Evolutionary conservation across 2,329 filamentous ascomycete genomes (phyloP), one percentile per base, ranked within the genome.

Genomic region (Diaporthe amygdali): DNA sequence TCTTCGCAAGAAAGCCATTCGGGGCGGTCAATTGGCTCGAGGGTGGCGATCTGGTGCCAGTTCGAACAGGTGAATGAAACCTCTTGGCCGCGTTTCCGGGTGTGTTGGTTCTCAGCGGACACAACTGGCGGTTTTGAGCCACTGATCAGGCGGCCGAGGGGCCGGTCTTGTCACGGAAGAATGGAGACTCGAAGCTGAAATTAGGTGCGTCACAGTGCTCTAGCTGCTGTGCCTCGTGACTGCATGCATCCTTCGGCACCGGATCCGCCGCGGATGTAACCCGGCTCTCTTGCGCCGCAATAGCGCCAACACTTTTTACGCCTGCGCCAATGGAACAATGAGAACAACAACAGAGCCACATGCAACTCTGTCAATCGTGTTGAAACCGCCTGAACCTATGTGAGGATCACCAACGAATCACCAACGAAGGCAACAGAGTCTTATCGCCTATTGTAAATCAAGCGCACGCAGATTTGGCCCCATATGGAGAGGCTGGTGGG

Each of bases 211-310:
- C 30, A 64, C 27, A 49, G 14, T 49, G 59, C 59, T n/a, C 44
- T 64, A 49, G 51, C 37, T 12, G 51, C 66, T 56, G 66, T 56
- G 66, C 66, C 66, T 22, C 52, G 5, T 55, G 32, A 44, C 37
- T 25, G 52, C 64, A 9, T 47, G 66, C 9, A 68, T 68, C 66
- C 66, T 64, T 64, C 59, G 41, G 59, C 59, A 37, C 59, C 59
- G 44, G 59, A 49, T 12, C 59, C 59, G 59, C 59, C 30, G n/a
- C 59, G 44, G 59, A 49, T 64, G 59, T 34, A 64, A 68, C 66
- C 34, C 22, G 39, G 56, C 56, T 51, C 49, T 37, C 39, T 47
- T 39, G 22, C 30, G 34, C 39, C 51, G 25, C n/a, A 7, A 25
- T 4, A 56, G 8, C 22, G 44, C 37, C 64, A 55, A 66, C 64